Evolutionary conservation across 1,284 basidiomycete genomes (phyloP), one percentile per base, ranked within the genome.

Genomic region (Apiotrichum siamense): DNA sequence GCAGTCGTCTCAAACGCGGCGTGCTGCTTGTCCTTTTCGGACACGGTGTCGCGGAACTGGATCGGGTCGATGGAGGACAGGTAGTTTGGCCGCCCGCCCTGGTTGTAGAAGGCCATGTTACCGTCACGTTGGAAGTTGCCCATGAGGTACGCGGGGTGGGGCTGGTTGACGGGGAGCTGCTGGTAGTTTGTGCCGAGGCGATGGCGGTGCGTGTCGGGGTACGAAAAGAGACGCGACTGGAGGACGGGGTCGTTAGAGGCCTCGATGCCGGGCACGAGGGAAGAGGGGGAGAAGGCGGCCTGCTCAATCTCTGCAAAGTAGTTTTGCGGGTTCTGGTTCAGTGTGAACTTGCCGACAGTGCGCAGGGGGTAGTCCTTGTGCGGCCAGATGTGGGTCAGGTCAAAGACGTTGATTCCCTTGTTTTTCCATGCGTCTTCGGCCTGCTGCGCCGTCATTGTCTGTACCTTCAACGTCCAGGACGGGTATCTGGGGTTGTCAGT

Each of bases 161-260:
- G 84, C n/a, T 81, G 79, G 70, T 97, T 96, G 68, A 93, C 85
- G 5, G 91, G 91, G 13, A 97, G 77, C 69, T 94, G 88, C 64
- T 84, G 74, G 78, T 94, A 93, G 80, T 96, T 96, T 53, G 75
- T 55, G 23, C 67, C 66, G 50, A 72, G 63, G 27, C 74, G 84
- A 78, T 92, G 85, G 55, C 89, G 83, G 73, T 94, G 91, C 9
- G 92, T 88, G 72, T 96, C 92, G 5, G 90, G 88, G 79, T 97
- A 97, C 11, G 88, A 89, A 83, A 94, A 96, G 37, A 96, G 81
- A 57, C 92, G 87, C 25, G 86, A 86, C 73, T 96, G 92, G 58
- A 96, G 79, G 55, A 96, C 87, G 17, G 92, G 92, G 75, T 96
- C 92, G 33, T 84, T 81, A 15, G 86, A 85, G 31, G 89, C 81